Conservation (phyloP, 2,329 filamentous ascomycete species). For the Curvularia sp. region DNA sequence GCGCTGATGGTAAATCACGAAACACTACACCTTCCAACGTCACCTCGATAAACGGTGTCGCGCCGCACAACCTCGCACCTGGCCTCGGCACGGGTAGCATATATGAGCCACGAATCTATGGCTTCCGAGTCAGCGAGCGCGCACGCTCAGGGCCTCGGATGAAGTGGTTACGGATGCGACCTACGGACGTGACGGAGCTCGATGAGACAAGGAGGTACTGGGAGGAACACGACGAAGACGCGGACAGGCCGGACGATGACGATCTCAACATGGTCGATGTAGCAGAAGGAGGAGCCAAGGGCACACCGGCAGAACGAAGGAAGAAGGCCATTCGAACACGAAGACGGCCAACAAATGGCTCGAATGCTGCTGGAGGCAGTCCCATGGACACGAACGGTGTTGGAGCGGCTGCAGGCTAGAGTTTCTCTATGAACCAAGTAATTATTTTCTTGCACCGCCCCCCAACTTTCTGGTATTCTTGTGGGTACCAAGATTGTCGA, state of each 20-base stretch:
- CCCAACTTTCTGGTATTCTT: neutral
- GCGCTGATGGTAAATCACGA: slow-evolving; percentile 41
- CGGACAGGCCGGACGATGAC: slow-evolving; percentile 47
- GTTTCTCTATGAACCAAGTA: neutral
- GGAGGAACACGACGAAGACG: slow-evolving; percentile 52
- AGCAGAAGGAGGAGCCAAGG: slow-evolving; percentile 42
- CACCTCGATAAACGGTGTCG: slow-evolving; percentile 78
- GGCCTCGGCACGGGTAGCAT: slow-evolving; percentile 82
- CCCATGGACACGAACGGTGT: slow-evolving; percentile 54
- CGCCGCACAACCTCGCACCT: slow-evolving; percentile 84
- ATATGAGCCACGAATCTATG: slow-evolving; percentile 96
- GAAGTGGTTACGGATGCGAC: slow-evolving; percentile 93
- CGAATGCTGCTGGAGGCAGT: slow-evolving; percentile 41
- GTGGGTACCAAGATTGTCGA: neutral
- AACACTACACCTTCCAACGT: slow-evolving; percentile 47
- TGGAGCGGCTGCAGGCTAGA: slow-evolving; percentile 38
- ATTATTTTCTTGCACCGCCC: neutral
- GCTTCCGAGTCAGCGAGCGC: slow-evolving; percentile 91
- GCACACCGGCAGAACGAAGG: slow-evolving; percentile 38
- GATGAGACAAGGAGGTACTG: slow-evolving; percentile 70
- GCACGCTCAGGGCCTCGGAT: slow-evolving; percentile 91
- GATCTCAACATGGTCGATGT: slow-evolving; percentile 52
- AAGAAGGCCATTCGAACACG: slow-evolving; percentile 50
- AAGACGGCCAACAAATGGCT: slow-evolving; percentile 45
- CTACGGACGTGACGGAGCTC: slow-evolving; percentile 78